Percentiles rank a stretch among this genome's conserved stretches.
These are phyloP conservation scores for Kuraishia hungarica DNA, from an alignment of 805 yeast species.

Conservation along the genomic window DNA sequence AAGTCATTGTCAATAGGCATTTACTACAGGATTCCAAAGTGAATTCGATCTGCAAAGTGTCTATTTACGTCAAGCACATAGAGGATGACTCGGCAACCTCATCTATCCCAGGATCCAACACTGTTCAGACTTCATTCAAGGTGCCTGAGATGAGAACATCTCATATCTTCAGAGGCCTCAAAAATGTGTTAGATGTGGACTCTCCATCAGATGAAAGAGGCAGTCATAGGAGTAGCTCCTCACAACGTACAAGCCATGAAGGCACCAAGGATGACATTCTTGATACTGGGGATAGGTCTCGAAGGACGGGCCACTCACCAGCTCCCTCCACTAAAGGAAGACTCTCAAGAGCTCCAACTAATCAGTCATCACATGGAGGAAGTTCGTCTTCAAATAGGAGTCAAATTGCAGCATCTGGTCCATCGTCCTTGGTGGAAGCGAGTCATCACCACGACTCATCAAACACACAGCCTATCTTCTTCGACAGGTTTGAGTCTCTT, in stretches of 20 bases:
- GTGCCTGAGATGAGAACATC: conserved; percentile 12
- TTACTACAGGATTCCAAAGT: conserved; percentile 72
- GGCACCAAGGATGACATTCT: background rate
- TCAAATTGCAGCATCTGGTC: background rate
- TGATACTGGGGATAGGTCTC: background rate
- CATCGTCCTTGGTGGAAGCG: background rate
- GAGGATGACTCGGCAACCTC: background rate
- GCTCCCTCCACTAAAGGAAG: background rate
- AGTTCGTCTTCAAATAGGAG: background rate
- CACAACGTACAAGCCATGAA: background rate
- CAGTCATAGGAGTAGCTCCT: background rate
- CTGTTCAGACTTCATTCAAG: conserved; percentile 5
- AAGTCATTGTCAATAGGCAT: conserved; percentile 50
- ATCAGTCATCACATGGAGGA: background rate
- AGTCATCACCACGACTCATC: background rate
- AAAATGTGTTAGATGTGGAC: conserved; percentile 12
- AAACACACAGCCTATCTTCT: conserved; percentile 10
- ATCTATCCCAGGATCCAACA: background rate
- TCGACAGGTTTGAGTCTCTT: background rate
- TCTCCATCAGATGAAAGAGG: background rate
- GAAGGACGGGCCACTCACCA: background rate
- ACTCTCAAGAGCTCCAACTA: background rate
- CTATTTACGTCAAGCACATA: conserved; percentile 25
- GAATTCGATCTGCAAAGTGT: conserved; percentile 65
- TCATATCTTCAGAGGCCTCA: conserved; percentile 16